phyloP scores from a whole-genome alignment of 1,284 basidiomycete species.

The Exsudoporus floridanus region DNA sequence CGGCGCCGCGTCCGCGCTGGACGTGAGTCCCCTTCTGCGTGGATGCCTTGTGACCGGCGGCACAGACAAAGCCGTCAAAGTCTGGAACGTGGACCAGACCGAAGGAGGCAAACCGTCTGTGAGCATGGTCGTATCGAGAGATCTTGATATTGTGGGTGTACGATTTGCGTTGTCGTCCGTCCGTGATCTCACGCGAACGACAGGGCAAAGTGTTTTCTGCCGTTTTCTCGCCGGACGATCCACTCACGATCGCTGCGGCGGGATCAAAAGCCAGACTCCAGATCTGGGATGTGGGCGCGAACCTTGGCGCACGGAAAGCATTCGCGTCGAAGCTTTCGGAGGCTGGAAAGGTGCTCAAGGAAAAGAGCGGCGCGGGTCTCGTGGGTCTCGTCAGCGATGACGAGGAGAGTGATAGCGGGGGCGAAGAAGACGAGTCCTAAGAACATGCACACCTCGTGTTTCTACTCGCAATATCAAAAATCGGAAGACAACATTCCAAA shows the following conservation, averaged over 20 bases:
- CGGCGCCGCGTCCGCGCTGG: conserved; percentile 88
- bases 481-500: conserved; percentile 4
- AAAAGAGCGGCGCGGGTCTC: conserved; percentile 66
- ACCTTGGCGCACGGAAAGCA: conserved; percentile 74
- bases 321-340: conserved; percentile 73
- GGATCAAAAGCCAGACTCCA: conserved; percentile 92
- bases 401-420: conserved; percentile 62
- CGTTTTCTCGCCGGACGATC: conserved; percentile 90
- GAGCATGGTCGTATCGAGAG: conserved; percentile 84
- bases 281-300: conserved; percentile 90
- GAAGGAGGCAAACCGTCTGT: conserved; percentile 72
- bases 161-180: background rate
- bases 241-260: conserved; percentile 90
- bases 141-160: conserved; percentile 90
- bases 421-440: conserved; percentile 34
- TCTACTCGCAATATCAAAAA: conserved; percentile 5
- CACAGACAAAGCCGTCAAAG: conserved; percentile 89
- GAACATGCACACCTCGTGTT: background rate
- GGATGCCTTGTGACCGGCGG: conserved; percentile 94
- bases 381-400: conserved; percentile 69
- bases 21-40: conserved; percentile 88
- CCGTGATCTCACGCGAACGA: background rate
- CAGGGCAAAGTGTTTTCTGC: conserved; percentile 96
- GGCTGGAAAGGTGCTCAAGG: conserved; percentile 65
- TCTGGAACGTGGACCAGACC: conserved; percentile 88